phyloP scores from a whole-genome alignment of 257 asterid species.

The Mitragyna speciosa region DNA sequence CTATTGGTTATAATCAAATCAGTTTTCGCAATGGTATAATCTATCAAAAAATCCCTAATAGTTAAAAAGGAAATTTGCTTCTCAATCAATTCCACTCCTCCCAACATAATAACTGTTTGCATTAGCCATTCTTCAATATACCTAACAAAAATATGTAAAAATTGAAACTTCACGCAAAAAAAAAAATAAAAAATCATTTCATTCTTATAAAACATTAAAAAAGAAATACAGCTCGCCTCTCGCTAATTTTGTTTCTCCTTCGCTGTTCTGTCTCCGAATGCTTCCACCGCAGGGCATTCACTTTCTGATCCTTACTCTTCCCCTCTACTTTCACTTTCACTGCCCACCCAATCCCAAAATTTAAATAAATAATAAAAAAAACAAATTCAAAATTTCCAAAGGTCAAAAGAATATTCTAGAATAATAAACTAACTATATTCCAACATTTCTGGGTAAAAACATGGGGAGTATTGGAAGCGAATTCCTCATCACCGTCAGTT shows the following conservation, averaged over 20 bases:
- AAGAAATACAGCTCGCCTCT: conserved; percentile 45
- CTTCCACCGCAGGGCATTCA: conserved; percentile 55
- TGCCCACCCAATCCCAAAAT: conserved; percentile 20
- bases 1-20: too few relatives aligned
- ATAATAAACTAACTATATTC: background rate
- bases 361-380: background rate
- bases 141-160: background rate
- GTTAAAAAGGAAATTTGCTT: background rate
- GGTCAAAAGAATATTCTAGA: background rate
- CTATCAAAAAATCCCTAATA: background rate
- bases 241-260: conserved; percentile 79
- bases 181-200: background rate
- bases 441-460: conserved; percentile 53
- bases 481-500: conserved; percentile 29
- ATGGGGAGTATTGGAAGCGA: conserved; percentile 38
- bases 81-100: background rate
- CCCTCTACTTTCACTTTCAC: conserved; percentile 35
- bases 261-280: conserved; percentile 92
- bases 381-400: background rate
- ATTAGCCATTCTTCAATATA: background rate
- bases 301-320: conserved; percentile 51
- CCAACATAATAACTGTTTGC: background rate
- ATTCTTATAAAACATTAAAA: too few relatives aligned
- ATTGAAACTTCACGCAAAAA: too few relatives aligned
- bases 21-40: background rate